Conservation (phyloP, 345 rosid species). For the Laguncularia racemosa region DNA sequence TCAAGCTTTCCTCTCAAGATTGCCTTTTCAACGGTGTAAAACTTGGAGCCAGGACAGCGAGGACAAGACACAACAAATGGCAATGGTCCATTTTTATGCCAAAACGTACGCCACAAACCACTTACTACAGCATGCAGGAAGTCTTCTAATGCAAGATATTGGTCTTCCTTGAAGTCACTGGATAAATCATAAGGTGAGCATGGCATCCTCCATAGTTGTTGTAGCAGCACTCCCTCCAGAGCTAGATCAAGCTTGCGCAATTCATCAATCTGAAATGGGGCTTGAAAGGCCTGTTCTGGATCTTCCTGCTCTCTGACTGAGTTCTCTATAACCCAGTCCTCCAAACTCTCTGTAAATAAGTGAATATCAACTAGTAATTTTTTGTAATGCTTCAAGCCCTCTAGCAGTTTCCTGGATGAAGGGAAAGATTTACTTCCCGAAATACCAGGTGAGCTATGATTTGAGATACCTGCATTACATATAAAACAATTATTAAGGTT, state of each 20-base stretch:
- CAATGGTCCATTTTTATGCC: constrained; percentile 42
- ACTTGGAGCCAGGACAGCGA: constrained; percentile 43
- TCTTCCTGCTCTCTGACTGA: constrained; percentile 13
- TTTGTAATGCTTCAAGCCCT: constrained; percentile 41
- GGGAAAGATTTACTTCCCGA: constrained; percentile 33
- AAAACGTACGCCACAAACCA: constrained; percentile 62
- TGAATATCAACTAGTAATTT: constrained; percentile 28
- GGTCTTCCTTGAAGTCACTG: constrained; percentile 27
- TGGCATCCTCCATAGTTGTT: constrained; percentile 57
- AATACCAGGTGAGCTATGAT: constrained; percentile 32
- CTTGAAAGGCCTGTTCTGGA: constrained; percentile 22
- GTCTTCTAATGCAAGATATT: constrained; percentile 46
- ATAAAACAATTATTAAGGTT: constrained; percentile 3
- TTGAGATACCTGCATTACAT: constrained; percentile 33
- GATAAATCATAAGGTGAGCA: constrained; percentile 23
- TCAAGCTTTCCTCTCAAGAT: constrained; percentile 40
- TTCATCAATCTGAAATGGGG: constrained; percentile 48
- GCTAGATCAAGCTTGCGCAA: constrained; percentile 51
- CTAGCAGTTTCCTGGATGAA: constrained; percentile 34
- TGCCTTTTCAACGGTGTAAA: constrained; percentile 43
- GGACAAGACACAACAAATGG: constrained; percentile 43
- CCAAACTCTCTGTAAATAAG: constrained; percentile 28
- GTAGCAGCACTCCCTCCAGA: constrained; percentile 51
- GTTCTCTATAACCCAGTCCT: constrained; percentile 42
- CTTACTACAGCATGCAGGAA: constrained; percentile 40